Evolutionary conservation across 768 basidiomycete genomes (phyloP).

Genomic region (Russula earlei): DNA sequence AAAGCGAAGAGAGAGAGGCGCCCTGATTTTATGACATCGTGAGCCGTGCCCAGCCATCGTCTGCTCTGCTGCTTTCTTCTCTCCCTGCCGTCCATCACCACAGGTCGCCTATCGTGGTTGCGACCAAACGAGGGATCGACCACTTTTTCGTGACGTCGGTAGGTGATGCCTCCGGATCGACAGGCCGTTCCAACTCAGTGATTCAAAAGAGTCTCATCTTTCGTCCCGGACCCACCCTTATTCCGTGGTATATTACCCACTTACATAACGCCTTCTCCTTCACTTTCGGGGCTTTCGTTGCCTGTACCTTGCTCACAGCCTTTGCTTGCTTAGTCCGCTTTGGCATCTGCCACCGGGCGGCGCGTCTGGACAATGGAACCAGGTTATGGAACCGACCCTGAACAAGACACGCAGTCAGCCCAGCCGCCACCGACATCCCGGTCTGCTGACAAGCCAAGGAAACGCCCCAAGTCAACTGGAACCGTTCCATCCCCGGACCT

Average conservation of each 20-base stretch:
- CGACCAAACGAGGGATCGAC: neutral
- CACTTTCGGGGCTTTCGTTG: neutral
- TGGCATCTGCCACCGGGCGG: slow-evolving; percentile 4
- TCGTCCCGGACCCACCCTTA: slow-evolving; percentile 9
- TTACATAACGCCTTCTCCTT: slow-evolving; percentile 12
- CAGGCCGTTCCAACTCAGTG: neutral
- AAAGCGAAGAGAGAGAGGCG: neutral
- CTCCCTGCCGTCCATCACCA: slow-evolving; percentile 1
- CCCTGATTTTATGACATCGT: neutral
- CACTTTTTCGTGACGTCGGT: neutral
- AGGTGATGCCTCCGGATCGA: neutral
- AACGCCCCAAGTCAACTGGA: slow-evolving; percentile 13
- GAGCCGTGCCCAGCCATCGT: neutral
- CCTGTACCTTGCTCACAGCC: slow-evolving; percentile 9
- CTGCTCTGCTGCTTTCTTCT: neutral
- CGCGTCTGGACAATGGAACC: slow-evolving; percentile 11
- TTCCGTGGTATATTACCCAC: slow-evolving; percentile 5
- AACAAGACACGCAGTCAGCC: slow-evolving; percentile 4
- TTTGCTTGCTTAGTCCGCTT: slow-evolving; percentile 8
- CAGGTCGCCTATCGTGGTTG: neutral
- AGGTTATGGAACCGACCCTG: slow-evolving; percentile 9
- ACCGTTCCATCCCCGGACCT: slow-evolving; percentile 17
- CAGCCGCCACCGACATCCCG: slow-evolving; percentile 10
- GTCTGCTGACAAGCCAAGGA: slow-evolving; percentile 17
- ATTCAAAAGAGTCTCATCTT: no score